phyloP scores from a whole-genome alignment of 768 basidiomycete genomes.

The Crepidotus variabilis region DNA sequence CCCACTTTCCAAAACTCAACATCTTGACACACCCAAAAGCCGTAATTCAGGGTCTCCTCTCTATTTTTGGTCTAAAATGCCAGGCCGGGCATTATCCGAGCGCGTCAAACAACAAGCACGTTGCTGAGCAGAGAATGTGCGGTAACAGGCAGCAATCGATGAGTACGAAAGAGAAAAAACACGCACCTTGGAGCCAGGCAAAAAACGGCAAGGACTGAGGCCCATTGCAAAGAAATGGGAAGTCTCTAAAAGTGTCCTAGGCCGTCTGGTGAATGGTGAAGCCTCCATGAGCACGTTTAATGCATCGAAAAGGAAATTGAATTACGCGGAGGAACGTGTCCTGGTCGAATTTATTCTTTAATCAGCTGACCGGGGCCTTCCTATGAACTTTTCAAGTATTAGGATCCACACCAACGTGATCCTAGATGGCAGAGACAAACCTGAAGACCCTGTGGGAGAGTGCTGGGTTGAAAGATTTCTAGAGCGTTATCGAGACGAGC shows the following conservation, averaged over 20 bases:
- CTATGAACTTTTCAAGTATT: slow-evolving; percentile 10
- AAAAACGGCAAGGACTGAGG: slow-evolving; percentile 3
- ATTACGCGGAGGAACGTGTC: background rate
- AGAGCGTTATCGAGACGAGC: slow-evolving; percentile 19
- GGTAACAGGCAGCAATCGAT: slow-evolving; percentile 9
- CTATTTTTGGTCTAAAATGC: slow-evolving; percentile 6
- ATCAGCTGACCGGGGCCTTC: background rate
- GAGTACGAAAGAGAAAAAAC: slow-evolving; percentile 10
- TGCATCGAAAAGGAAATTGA: slow-evolving; percentile 20
- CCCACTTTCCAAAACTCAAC: background rate
- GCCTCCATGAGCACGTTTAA: slow-evolving; percentile 17
- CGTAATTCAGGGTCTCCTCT: background rate
- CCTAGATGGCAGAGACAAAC: slow-evolving; percentile 10
- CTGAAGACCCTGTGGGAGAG: slow-evolving; percentile 9
- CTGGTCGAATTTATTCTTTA: slow-evolving; percentile 3
- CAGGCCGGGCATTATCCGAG: slow-evolving; percentile 11
- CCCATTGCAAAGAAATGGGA: slow-evolving; percentile 10
- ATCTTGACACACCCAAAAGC: background rate
- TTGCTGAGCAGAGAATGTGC: background rate
- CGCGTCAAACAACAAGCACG: slow-evolving; percentile 6
- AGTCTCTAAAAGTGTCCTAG: slow-evolving; percentile 12
- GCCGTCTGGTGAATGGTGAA: slow-evolving; percentile 15
- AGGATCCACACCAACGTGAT: slow-evolving; percentile 20
- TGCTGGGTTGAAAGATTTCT: slow-evolving; percentile 19
- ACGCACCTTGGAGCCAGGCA: slow-evolving; percentile 3